A percentile compares a stretch with the other conserved stretches of the same genome.
Conservation (phyloP, 2,329 filamentous ascomycete genomes). For the Plectosphaerella sp. region DNA sequence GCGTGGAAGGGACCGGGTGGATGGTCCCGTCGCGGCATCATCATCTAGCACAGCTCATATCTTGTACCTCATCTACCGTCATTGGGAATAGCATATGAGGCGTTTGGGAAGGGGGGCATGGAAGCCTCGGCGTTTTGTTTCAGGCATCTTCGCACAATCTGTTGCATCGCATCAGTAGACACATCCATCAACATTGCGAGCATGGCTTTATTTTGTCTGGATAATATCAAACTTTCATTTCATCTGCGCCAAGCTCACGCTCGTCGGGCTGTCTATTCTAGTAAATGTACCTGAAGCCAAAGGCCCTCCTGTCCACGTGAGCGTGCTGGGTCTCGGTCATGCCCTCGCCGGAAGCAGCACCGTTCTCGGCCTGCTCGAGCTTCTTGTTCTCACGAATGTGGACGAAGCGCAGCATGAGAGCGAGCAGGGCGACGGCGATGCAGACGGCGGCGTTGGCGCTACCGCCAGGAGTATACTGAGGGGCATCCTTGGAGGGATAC, state of each 20-base stretch:
- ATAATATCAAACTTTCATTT: too few relatives aligned
- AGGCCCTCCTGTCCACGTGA: constrained; percentile 10
- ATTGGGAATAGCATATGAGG: too few relatives aligned
- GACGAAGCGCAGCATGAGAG: constrained; percentile 46
- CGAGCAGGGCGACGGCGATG: constrained; percentile 52
- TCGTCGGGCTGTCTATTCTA: constrained; percentile 4
- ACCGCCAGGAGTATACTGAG: constrained; percentile 47
- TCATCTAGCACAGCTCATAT: constrained; percentile 37
- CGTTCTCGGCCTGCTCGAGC: constrained; percentile 42
- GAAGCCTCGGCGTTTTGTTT: too few relatives aligned
- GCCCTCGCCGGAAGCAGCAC: constrained; percentile 14
- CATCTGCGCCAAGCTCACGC: too few relatives aligned
- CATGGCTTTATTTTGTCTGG: too few relatives aligned
- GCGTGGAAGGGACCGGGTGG: constrained; percentile 77
- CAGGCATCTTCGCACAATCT: too few relatives aligned
- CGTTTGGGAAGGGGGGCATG: too few relatives aligned
- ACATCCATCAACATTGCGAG: too few relatives aligned
- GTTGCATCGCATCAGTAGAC: too few relatives aligned
- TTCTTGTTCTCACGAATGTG: constrained; percentile 57
- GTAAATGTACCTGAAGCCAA: constrained; percentile 25
- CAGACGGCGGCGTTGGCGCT: constrained; percentile 59
- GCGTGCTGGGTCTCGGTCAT: constrained; percentile 4
- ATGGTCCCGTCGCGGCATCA: constrained; percentile 73
- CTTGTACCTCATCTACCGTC: neutral
- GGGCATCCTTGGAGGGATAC: constrained; percentile 35